These are phyloP conservation scores for Amorphotheca resinae DNA, from an alignment of 495 filamentous ascomycete genomes.

Conservation along the genomic window DNA sequence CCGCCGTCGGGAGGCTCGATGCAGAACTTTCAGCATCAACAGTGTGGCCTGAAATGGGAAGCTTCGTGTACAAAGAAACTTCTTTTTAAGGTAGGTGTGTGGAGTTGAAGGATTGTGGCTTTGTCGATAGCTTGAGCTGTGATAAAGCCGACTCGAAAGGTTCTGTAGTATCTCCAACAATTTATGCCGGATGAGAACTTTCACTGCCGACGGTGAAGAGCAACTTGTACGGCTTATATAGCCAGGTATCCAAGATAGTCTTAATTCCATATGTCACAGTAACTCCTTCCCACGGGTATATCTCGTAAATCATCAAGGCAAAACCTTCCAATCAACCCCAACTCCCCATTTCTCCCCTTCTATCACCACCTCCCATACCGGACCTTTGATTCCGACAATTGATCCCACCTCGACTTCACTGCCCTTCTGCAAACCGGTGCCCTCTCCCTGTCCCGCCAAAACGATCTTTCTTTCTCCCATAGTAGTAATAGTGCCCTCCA, in stretches of 20 bases:
- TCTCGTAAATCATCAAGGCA: slow-evolving; percentile 2
- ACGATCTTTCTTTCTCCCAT: slow-evolving; percentile 11
- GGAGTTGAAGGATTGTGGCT: too few species aligned
- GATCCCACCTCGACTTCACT: slow-evolving; percentile 12
- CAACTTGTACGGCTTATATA: background rate
- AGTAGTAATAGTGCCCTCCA: slow-evolving; percentile 6
- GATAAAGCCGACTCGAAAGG: too few species aligned
- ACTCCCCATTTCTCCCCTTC: slow-evolving; percentile 22
- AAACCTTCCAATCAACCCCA: slow-evolving; percentile 21
- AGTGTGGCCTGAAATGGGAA: too few species aligned
- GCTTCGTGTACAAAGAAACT: too few species aligned
- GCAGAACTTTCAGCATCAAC: too few species aligned
- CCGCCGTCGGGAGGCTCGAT: too few species aligned
- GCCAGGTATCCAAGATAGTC: background rate
- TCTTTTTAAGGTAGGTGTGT: too few species aligned
- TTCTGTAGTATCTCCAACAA: too few species aligned
- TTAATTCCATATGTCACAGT: background rate
- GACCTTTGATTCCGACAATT: slow-evolving; percentile 18
- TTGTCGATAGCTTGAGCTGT: too few species aligned
- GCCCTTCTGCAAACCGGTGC: slow-evolving; percentile 13
- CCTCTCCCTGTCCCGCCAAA: slow-evolving; percentile 18
- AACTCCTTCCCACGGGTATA: background rate
- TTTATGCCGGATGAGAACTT: too few species aligned
- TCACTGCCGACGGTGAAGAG: too few species aligned
- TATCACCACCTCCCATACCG: slow-evolving; percentile 20